Base-by-base conservation (phyloP, 1,139 yeast genomes). In the Candida tropicalis region DNA sequence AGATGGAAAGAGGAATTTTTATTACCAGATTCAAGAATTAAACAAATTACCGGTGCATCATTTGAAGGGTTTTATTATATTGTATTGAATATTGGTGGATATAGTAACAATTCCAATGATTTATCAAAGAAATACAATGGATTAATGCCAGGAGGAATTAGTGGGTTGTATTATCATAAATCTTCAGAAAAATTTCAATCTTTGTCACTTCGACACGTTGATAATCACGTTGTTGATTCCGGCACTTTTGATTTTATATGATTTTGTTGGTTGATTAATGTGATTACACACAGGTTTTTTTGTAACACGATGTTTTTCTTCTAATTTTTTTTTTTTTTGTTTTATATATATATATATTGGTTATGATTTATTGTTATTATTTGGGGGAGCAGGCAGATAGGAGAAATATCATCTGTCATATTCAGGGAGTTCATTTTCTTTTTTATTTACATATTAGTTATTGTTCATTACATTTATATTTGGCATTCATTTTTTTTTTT, bases 11-110 rank as follows among this genome's bases (percentile, higher is more conserved):
- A 91, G 61, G 81, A 82, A 56, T 89, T 88, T 57, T 66, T 90
- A 49, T 82, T 87, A 10, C 96, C 96, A 0, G 96, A 90, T 63
- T 82, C 90, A 16, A 66, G 80, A 41, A 70, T 84, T n/a, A 80
- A 77, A 51, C 77, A 72, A 46, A 79, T 85, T 25, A 75, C 77
- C 35, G 95, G 95, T 15, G 97, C 97, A 0, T 85, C 95, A 5
- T 91, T 85, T 61, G 97, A 90, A 39, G 98, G 98, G 0, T 90
- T 89, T 60, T 91, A 91, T 64, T 91, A 90, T 60, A 81, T 89
- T 32, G 89, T 89, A 35, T 81, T 89, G 56, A 87, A 87, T 60
- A 90, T 88, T 54, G 70, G 80, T 5, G 80, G 81, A 8, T 37
- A 50, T 47, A 32, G 33, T 35, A 28, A 34, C 23, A 24, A 18